Conservation (phyloP, 495 filamentous ascomycete species). For the Apiosordaria backusii region DNA sequence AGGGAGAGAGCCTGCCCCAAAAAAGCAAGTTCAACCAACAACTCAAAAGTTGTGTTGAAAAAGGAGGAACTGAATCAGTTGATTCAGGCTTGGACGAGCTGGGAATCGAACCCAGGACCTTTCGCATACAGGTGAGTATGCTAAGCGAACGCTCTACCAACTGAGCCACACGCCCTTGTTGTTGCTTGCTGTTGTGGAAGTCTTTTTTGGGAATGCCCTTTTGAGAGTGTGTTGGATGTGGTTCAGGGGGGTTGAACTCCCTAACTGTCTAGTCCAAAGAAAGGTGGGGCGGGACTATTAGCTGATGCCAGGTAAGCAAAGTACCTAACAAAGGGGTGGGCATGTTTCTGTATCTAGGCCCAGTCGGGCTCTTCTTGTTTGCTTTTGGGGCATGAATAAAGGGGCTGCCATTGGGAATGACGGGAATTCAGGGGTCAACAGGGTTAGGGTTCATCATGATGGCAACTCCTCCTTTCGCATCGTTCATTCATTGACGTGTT, state of each 20-base stretch:
- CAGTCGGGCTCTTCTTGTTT: too few species aligned
- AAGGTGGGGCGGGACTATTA: too few species aligned
- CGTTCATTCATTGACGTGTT: too few species aligned
- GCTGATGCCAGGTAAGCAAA: too few species aligned
- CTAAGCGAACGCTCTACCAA: slow-evolving; percentile 27
- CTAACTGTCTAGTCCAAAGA: too few species aligned
- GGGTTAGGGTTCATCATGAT: too few species aligned
- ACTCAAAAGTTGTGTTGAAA: neutral
- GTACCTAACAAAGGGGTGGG: too few species aligned
- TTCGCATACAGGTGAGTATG: slow-evolving; percentile 18
- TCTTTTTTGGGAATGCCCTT: neutral
- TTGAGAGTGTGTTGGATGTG: neutral
- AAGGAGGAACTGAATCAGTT: neutral
- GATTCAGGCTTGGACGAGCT: slow-evolving; percentile 17
- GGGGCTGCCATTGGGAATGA: too few species aligned
- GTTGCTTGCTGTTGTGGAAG: neutral
- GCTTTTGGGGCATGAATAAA: neutral
- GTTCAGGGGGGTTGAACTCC: neutral
- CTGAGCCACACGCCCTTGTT: slow-evolving; percentile 25
- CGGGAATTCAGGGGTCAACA: too few species aligned
- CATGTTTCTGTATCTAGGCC: too few species aligned
- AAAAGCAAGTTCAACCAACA: neutral
- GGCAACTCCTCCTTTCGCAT: too few species aligned
- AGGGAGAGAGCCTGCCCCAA: too few species aligned
- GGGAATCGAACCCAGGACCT: slow-evolving; percentile 27